Evolutionary conservation across 2,329 filamentous ascomycete species (phyloP), one percentile per base, ranked within the genome.

Genomic region (Ciborinia camelliae): DNA sequence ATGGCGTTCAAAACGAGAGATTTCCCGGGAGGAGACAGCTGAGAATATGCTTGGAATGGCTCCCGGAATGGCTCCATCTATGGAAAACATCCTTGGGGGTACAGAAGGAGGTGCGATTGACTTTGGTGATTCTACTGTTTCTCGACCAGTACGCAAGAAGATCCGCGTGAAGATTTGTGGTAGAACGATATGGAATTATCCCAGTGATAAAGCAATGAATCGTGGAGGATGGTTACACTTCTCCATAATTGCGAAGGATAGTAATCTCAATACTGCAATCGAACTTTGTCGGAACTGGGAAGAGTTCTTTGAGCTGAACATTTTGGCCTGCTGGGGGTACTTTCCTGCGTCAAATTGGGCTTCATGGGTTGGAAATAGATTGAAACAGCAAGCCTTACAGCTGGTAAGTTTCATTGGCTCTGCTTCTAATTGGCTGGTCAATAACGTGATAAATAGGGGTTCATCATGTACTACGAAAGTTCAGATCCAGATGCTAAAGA

Each of bases 171-270:
- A 76, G 60, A 73, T 83, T 12, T 83, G 79, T 61, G 80, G 81
- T 14, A 77, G 76, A 52, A 78, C 75, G 61, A 82, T 83, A 68
- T 82, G 80, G 75, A 81, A 82, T 71, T 81, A 83, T 68, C 79
- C 80, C 10, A 80, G 77, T 64, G 76, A 81, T 67, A 77, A 76
- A 45, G 77, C 79, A 4, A 79, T 82, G 75, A 77, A 74, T 54
- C 75, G 80, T 62, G 77, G 79, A 35, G 80, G 81, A 4, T 83
- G 81, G 81, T 74, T 81, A 28, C 81, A 82, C 39, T 83, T 82
- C 69, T 81, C 78, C 28, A 75, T 82, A 66, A 77, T 82, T 68
- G 80, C 80, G 2, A 82, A 81, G 70, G 79, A 81, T 59, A 81
- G 79, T 62, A 72, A 74, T 54, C 75, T 83, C 5, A 74, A 75